Base-by-base conservation (phyloP, 1,284 basidiomycete species). In the Xanthoconium separans region DNA sequence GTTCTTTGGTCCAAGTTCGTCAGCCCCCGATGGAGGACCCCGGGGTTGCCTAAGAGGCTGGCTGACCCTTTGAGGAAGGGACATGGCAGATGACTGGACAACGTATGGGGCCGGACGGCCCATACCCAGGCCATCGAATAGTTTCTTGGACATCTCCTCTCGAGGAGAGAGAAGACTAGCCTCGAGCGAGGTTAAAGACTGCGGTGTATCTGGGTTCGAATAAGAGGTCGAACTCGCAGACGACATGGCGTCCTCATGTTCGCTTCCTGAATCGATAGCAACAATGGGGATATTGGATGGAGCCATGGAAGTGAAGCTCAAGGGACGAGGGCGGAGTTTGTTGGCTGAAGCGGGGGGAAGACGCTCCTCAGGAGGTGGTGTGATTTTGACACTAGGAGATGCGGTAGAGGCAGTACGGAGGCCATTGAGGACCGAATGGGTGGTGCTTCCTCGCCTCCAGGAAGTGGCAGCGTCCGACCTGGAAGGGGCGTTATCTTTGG, bases 1-100 rank as follows among this genome's bases (percentile, higher is more conserved):
- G 74, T 95, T 95, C 78, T 89, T 89, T 45, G 87, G 83, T n/a
- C 87, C 86, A 41, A 95, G 81, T 69, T 94, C 92, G 64, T 93
- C 90, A 54, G 84, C 82, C 67, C 88, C 89, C 27, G 89, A 89
- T 51, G 92, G 92, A 53, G 92, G 92, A 60, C 92, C 92, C 56
- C 83, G 82, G 58, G 92, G 92, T 77, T 94, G 92, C 71, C 92
- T 85, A 48, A 84, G 77, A 45, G 89, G 85, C 65, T 84, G 81
- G 69, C 83, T 86, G 44, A 54, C 47, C 48, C 61, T 59, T 11
- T 56, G 64, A 45, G 59, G 50, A 44, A 57, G 29, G 46, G 52
- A 43, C 16, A 47, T 2, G n/a, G 44, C 47, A n/a, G 56, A 51
- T 12, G 55, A 4, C 22, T 60, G 60, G 7, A 64, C 57, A 24